These are phyloP conservation scores for Carex littledalei DNA, from an alignment of 176 grass and related monocot genomes.

Conservation along the genomic window DNA sequence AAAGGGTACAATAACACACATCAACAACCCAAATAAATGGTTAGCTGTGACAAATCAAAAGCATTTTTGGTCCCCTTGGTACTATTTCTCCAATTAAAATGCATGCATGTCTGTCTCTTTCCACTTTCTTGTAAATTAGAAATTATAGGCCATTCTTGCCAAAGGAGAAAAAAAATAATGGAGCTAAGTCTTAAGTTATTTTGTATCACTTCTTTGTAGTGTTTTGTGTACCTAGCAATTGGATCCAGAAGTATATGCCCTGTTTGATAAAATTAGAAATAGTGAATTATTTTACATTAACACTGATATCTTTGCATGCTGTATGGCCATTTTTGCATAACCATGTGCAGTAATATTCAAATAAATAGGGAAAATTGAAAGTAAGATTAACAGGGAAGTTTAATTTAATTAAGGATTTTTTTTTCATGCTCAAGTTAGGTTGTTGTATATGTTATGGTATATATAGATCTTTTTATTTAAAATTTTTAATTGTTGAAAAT, in stretches of 20 bases:
- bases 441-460: too few species aligned
- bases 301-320: too few species aligned
- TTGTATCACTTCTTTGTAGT: not conserved
- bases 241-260: not conserved
- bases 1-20: not conserved
- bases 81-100: conserved; percentile 10
- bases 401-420: too few species aligned
- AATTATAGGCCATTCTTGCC: not conserved
- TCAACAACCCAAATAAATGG: not conserved
- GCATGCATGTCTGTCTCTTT: conserved; percentile 8
- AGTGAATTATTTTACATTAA: too few species aligned
- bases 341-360: too few species aligned
- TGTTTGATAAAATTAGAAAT: not conserved
- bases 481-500: too few species aligned
- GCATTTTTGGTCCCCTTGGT: conserved; percentile 20
- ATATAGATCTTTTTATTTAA: too few species aligned
- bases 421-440: too few species aligned
- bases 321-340: too few species aligned
- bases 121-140: not conserved
- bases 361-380: not conserved
- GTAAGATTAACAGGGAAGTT: not conserved
- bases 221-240: not conserved
- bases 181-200: not conserved
- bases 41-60: conserved; percentile 17
- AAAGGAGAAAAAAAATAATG: not conserved